These are phyloP conservation scores for Venustampulla echinocandica DNA, from an alignment of 495 filamentous ascomycete species.

Conservation along the genomic window DNA sequence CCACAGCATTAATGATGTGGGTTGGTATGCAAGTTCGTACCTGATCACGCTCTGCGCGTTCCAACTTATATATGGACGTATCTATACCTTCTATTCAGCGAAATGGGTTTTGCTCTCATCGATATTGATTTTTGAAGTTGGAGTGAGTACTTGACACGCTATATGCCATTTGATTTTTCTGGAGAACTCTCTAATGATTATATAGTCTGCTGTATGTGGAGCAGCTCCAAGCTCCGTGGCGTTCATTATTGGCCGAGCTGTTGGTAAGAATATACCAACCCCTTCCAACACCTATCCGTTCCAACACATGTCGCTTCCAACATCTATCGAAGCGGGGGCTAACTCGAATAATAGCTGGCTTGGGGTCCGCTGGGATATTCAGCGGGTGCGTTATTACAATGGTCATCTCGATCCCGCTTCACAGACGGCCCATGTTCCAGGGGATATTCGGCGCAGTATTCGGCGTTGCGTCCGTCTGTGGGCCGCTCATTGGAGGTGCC, in stretches of 20 bases:
- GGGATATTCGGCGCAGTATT: constrained; percentile 38
- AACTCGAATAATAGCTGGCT: no score
- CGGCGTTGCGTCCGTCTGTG: constrained; percentile 26
- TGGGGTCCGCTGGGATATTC: constrained; percentile 40
- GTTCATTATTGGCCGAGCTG: constrained; percentile 49
- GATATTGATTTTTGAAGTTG: constrained; percentile 41
- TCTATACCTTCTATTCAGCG: constrained; percentile 30
- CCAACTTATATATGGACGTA: constrained; percentile 36
- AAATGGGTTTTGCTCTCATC: constrained; percentile 30
- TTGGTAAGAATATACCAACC: constrained; percentile 27
- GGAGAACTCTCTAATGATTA: background rate
- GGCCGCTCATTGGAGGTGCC: constrained; percentile 53
- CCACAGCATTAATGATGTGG: constrained; percentile 38
- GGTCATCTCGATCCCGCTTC: constrained; percentile 33
- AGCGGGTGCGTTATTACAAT: constrained; percentile 37
- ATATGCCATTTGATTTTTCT: background rate
- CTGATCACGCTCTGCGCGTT: constrained; percentile 39
- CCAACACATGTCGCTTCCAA: no score
- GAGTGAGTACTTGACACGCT: constrained; percentile 22
- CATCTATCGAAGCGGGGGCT: no score
- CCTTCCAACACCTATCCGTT: background rate
- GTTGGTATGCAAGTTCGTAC: constrained; percentile 49
- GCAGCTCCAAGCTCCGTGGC: constrained; percentile 45
- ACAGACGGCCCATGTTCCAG: constrained; percentile 38
- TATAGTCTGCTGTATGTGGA: constrained; percentile 42